phyloP scores from a whole-genome alignment of 2,329 filamentous ascomycete genomes.

The Beauveria bassiana region DNA sequence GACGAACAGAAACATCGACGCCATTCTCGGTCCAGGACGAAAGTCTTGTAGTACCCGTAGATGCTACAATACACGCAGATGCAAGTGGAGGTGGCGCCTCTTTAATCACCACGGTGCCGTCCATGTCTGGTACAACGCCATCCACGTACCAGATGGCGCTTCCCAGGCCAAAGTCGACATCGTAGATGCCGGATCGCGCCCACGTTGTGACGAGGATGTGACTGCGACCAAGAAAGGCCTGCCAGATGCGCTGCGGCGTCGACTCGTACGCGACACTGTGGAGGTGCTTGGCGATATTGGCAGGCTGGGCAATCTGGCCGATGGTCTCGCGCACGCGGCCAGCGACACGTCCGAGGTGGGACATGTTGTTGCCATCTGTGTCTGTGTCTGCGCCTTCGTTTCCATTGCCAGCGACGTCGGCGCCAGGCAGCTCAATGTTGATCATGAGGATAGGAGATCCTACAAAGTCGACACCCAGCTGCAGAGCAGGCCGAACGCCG shows the following conservation, averaged over 20 bases:
- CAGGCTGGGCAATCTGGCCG: neutral
- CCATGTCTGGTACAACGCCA: neutral
- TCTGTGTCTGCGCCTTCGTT: neutral
- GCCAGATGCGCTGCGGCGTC: neutral
- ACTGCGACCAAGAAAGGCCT: slow-evolving; percentile 17
- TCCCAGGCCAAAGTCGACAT: slow-evolving; percentile 19
- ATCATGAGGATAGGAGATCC: neutral
- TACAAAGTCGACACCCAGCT: neutral
- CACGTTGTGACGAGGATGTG: slow-evolving; percentile 21
- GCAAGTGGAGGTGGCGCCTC: neutral
- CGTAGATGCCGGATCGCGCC: slow-evolving; percentile 20
- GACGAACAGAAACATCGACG: neutral
- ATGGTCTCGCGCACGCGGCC: neutral
- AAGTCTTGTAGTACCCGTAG: neutral
- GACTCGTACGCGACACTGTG: neutral
- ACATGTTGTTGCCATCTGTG: no score
- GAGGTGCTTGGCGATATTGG: neutral
- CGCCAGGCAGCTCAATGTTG: neutral
- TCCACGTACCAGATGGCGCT: slow-evolving; percentile 7
- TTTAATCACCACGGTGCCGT: neutral
- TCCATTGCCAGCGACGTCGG: neutral
- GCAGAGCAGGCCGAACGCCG: neutral
- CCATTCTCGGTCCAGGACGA: neutral
- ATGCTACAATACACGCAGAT: neutral
- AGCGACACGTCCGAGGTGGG: neutral